Conservation (phyloP, 306 rosid genomes). For the Rosa multiflora region DNA sequence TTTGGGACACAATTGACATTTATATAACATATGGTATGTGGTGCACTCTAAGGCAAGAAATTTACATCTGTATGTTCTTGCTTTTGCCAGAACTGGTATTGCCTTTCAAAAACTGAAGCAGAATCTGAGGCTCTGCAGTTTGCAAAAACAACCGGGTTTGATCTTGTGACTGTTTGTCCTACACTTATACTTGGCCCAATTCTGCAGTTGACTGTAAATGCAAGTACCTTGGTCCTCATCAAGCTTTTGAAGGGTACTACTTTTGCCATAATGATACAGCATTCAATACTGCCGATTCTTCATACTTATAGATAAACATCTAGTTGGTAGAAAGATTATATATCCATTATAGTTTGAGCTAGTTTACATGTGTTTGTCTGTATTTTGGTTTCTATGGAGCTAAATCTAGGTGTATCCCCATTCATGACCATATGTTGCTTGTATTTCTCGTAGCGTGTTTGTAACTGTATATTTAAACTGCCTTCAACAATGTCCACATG, state of each 20-base stretch:
- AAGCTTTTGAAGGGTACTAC: conserved; percentile 50
- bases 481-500: not conserved
- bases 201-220: conserved; percentile 55
- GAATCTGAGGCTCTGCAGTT: conserved; percentile 63
- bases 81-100: conserved; percentile 68
- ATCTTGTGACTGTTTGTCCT: conserved; percentile 58
- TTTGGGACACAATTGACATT: no score
- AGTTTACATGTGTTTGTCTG: not conserved
- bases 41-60: not conserved
- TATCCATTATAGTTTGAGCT: not conserved
- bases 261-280: not conserved
- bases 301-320: not conserved
- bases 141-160: conserved; percentile 49
- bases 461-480: not conserved
- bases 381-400: not conserved
- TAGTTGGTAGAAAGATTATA: not conserved
- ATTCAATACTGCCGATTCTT: not conserved
- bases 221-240: conserved; percentile 56
- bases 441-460: not conserved
- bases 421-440: not conserved
- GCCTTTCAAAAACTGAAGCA: conserved; percentile 70
- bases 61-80: not conserved
- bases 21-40: not conserved
- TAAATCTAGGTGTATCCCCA: not conserved
- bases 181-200: conserved; percentile 49